Conservation (phyloP, 345 rosid species). For the Cardamine resedifolia region DNA sequence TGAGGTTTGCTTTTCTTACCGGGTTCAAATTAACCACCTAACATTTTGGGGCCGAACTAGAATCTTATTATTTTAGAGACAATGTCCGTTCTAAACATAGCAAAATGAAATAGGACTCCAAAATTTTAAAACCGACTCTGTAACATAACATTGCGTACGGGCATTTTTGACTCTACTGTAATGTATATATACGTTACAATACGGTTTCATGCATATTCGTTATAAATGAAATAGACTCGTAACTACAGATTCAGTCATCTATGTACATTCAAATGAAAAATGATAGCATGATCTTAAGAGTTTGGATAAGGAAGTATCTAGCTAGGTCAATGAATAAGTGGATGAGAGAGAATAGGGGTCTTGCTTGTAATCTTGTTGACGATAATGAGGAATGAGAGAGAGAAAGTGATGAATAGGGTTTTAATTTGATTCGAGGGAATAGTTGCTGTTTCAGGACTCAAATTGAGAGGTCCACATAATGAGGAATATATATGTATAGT, state of each 20-base stretch:
- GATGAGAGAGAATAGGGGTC: constrained; percentile 33
- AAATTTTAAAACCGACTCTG: too few relatives aligned
- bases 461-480: constrained; percentile 33
- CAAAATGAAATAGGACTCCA: too few relatives aligned
- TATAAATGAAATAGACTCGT: not conserved
- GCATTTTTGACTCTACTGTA: not conserved
- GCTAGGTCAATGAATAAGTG: constrained; percentile 32
- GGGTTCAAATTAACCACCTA: not conserved
- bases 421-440: constrained; percentile 21
- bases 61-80: too few relatives aligned
- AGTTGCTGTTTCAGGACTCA: constrained; percentile 39
- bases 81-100: too few relatives aligned
- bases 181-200: not conserved
- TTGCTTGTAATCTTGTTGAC: constrained; percentile 30
- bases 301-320: constrained; percentile 25
- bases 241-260: not conserved
- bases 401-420: constrained; percentile 34
- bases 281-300: not conserved
- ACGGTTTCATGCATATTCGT: not conserved
- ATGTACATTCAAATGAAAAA: not conserved
- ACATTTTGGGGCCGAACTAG: not conserved
- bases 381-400: constrained; percentile 32
- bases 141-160: not conserved
- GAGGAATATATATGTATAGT: constrained; percentile 27
- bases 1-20: not conserved